Percentiles rank a stretch among this genome's conserved stretches.
phyloP scores from a whole-genome alignment of 495 filamentous ascomycete genomes.

The Glarea lozoyensis region DNA sequence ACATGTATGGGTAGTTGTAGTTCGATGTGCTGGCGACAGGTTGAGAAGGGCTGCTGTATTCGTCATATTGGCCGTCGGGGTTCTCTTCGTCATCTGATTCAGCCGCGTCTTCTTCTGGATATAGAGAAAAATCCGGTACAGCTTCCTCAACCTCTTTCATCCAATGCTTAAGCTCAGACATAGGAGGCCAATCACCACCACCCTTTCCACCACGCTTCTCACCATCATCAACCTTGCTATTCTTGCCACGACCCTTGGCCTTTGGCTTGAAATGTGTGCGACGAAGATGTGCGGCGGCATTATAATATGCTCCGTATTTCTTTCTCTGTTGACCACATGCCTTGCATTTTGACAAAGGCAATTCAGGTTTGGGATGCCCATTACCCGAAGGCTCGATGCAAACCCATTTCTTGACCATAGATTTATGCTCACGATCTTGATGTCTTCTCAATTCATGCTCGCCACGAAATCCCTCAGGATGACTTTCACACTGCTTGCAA shows the following conservation, averaged over 20 bases:
- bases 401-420: constrained; percentile 70
- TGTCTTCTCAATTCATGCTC: constrained; percentile 91
- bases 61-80: constrained; percentile 4
- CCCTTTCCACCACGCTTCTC: constrained; percentile 74
- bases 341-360: constrained; percentile 76
- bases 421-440: constrained; percentile 67
- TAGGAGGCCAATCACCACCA: constrained; percentile 73
- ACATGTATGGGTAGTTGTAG: constrained; percentile 4
- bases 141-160: constrained; percentile 55
- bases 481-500: constrained; percentile 64
- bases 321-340: constrained; percentile 64
- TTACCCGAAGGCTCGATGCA: constrained; percentile 50
- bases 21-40: background rate
- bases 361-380: constrained; percentile 41
- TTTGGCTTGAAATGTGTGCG: constrained; percentile 71
- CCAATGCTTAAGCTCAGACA: constrained; percentile 75
- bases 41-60: background rate
- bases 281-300: constrained; percentile 85
- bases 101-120: constrained; percentile 9
- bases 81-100: constrained; percentile 11
- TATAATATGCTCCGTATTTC: constrained; percentile 87
- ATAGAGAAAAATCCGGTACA: constrained; percentile 12
- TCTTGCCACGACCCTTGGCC: constrained; percentile 27
- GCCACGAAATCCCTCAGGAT: constrained; percentile 83
- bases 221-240: constrained; percentile 18